Evolutionary conservation across 371 early-diverging fungal species (phyloP).

Genomic region (Entomophthora muscae): DNA sequence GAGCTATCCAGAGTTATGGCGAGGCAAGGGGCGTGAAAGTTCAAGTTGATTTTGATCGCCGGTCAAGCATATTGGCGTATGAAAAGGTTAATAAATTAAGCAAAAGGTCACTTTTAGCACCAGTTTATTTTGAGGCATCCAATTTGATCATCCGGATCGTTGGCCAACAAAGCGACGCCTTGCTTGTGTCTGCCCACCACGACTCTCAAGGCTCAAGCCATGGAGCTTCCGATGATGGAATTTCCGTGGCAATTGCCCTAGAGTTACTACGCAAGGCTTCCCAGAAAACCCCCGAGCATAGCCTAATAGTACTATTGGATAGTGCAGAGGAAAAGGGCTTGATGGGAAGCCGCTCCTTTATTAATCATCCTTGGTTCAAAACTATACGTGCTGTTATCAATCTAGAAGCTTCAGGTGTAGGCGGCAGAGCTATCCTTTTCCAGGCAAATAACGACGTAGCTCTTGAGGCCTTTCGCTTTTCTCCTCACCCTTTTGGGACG

Average conservation of each 20-base stretch:
- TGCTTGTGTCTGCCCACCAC: conserved; percentile 36
- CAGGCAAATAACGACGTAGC: conserved; percentile 34
- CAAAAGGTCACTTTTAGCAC: neutral
- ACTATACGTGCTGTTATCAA: conserved; percentile 61
- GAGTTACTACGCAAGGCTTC: conserved; percentile 20
- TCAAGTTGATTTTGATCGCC: neutral
- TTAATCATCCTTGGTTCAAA: conserved; percentile 56
- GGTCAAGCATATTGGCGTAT: neutral
- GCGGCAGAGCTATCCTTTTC: conserved; percentile 54
- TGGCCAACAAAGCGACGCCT: conserved; percentile 10
- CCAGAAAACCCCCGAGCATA: conserved; percentile 26
- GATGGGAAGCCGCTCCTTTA: conserved; percentile 48
- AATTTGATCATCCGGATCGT: neutral
- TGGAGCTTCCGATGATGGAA: conserved; percentile 77
- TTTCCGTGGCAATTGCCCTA: conserved; percentile 46
- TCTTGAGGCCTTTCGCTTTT: conserved; percentile 17
- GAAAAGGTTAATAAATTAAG: neutral
- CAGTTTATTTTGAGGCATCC: neutral
- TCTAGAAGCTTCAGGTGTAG: conserved; percentile 62
- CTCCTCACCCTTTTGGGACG: conserved; percentile 25
- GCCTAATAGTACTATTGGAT: conserved; percentile 63
- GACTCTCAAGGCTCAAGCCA: conserved; percentile 48
- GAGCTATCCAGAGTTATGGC: neutral
- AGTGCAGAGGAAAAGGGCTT: conserved; percentile 73
- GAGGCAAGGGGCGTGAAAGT: neutral